phyloP scores from a whole-genome alignment of 2,329 filamentous ascomycete species.

The Sporothrix phasma region DNA sequence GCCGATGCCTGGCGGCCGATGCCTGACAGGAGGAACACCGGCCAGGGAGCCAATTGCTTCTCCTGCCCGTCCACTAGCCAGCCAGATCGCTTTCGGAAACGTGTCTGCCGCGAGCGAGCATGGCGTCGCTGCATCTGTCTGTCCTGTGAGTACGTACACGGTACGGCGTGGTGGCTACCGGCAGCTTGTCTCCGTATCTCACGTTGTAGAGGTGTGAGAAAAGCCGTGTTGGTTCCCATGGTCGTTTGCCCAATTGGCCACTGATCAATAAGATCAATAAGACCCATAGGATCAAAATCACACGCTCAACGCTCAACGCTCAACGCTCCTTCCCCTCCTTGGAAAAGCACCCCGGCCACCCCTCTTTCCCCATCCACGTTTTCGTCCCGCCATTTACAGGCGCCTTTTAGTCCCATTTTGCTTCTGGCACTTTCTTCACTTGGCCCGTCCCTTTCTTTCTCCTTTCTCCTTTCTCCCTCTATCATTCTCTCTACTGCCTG shows the following conservation, averaged over 20 bases:
- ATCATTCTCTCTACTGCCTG: no score
- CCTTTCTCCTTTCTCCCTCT: background rate
- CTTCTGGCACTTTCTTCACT: background rate
- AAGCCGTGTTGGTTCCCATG: background rate
- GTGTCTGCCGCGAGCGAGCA: background rate
- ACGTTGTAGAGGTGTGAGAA: background rate
- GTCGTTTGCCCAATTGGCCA: no score
- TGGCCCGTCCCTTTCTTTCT: background rate
- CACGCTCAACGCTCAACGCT: background rate
- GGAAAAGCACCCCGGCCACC: background rate
- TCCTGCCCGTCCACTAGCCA: background rate
- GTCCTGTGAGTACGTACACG: background rate
- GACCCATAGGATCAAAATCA: no score
- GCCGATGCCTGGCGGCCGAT: no score
- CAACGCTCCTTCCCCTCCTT: slow-evolving; percentile 1
- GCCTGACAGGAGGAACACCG: background rate
- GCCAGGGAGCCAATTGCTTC: background rate
- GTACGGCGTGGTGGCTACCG: background rate
- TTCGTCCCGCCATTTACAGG: slow-evolving; percentile 7
- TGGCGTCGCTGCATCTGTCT: no score
- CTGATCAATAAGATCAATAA: no score
- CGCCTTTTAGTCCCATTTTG: background rate
- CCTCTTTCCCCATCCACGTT: slow-evolving; percentile 10
- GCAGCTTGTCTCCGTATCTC: background rate
- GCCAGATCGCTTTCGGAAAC: background rate